Evolutionary conservation across 2,329 filamentous ascomycete genomes (phyloP).

Genomic region (Neoascochyta sp.): DNA sequence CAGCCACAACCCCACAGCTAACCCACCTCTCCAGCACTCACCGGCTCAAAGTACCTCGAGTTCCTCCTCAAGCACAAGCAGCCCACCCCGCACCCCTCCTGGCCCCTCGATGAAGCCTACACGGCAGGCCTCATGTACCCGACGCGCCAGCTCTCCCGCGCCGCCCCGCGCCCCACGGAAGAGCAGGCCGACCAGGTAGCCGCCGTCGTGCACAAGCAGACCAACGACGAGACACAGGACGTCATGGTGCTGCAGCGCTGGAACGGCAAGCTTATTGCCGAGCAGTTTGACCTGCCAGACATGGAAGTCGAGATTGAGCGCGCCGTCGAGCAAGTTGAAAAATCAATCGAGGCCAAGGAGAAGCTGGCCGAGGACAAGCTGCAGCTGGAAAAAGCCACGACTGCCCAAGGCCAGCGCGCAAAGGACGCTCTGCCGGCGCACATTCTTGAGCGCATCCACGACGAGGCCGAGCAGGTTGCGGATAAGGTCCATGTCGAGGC

Average conservation of each 20-base stretch:
- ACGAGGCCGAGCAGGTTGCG: conserved; percentile 22
- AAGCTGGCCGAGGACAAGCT: conserved; percentile 36
- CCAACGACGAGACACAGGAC: conserved; percentile 42
- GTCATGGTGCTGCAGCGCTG: conserved; percentile 49
- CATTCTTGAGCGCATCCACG: conserved; percentile 23
- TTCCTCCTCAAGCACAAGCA: conserved; percentile 74
- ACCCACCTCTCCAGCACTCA: conserved; percentile 54
- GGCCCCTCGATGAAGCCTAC: conserved; percentile 73
- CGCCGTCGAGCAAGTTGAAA: conserved; percentile 51
- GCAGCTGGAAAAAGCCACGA: conserved; percentile 35
- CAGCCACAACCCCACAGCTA: background rate
- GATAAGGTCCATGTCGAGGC: too few species aligned
- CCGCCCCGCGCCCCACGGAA: conserved; percentile 35
- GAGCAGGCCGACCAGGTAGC: conserved; percentile 41
- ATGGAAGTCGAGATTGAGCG: conserved; percentile 54
- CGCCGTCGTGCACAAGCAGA: conserved; percentile 38
- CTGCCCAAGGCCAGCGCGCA: conserved; percentile 19
- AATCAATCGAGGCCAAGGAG: conserved; percentile 40
- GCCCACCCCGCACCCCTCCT: conserved; percentile 62
- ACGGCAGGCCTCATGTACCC: conserved; percentile 48
- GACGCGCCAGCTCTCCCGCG: conserved; percentile 39
- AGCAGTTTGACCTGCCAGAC: conserved; percentile 47
- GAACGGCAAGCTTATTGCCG: conserved; percentile 52
- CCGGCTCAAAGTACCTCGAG: conserved; percentile 78
- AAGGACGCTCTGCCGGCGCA: conserved; percentile 30